Conservation (phyloP, 495 filamentous ascomycete genomes). For the Lasiosphaeria ovina region DNA sequence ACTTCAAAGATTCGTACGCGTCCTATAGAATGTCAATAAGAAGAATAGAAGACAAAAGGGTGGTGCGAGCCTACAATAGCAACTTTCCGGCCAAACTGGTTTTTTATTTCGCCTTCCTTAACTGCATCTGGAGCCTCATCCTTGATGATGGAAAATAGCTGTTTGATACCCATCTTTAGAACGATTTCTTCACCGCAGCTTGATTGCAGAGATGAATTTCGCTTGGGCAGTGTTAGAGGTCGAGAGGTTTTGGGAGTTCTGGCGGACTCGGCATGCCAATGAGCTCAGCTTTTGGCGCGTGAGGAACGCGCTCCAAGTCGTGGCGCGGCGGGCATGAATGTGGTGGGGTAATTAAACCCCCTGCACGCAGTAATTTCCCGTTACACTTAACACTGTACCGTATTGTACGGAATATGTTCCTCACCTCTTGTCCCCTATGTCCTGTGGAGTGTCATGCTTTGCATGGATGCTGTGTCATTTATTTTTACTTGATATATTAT, state of each 20-base stretch:
- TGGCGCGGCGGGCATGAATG: constrained; percentile 8
- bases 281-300: constrained; percentile 18
- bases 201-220: not conserved
- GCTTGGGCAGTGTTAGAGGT: not conserved
- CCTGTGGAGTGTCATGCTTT: no score
- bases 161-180: constrained; percentile 82
- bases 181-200: not conserved
- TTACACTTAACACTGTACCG: not conserved
- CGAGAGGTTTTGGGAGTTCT: constrained; percentile 1
- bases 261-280: constrained; percentile 26
- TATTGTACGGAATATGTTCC: no score
- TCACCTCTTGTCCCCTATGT: no score
- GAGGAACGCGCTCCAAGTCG: constrained; percentile 17
- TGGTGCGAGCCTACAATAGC: constrained; percentile 69
- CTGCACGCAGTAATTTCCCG: not conserved
- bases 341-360: constrained; percentile 29
- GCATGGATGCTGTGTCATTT: no score
- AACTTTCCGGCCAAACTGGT: constrained; percentile 95
- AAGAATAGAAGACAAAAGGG: not conserved
- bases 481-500: no score
- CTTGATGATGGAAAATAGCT: constrained; percentile 81
- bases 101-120: constrained; percentile 96
- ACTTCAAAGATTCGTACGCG: constrained; percentile 61
- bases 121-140: constrained; percentile 92
- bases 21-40: constrained; percentile 53